A percentile compares a stretch with the other conserved stretches of the same genome.
These are phyloP conservation scores for Phaeosphaeriaceae sp. DNA, from an alignment of 2,329 filamentous ascomycete species.

Conservation along the genomic window DNA sequence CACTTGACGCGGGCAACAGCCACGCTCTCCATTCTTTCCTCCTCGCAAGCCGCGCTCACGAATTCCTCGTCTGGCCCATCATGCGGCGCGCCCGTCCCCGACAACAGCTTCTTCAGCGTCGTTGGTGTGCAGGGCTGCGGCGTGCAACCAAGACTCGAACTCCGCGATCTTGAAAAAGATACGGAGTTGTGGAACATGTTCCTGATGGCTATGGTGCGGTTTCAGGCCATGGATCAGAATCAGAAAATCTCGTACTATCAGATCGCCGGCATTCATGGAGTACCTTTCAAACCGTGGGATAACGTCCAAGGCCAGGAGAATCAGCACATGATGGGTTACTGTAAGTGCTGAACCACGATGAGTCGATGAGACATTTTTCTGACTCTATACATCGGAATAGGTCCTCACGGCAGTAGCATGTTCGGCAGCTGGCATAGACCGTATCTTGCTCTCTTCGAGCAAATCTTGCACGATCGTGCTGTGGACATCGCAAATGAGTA, in stretches of 20 bases:
- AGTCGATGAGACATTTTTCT: background rate
- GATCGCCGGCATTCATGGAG: constrained; percentile 42
- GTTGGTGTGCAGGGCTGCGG: constrained; percentile 42
- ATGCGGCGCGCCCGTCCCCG: constrained; percentile 25
- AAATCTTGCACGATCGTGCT: constrained; percentile 38
- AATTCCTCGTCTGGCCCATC: constrained; percentile 27
- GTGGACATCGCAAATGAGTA: constrained; percentile 39
- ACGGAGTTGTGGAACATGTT: constrained; percentile 41
- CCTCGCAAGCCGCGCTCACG: constrained; percentile 18
- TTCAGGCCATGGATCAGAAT: constrained; percentile 41
- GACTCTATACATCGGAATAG: background rate
- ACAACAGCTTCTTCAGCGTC: constrained; percentile 40
- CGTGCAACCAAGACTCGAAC: constrained; percentile 33
- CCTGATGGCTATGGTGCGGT: constrained; percentile 36
- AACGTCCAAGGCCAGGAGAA: constrained; percentile 27
- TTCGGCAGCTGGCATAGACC: constrained; percentile 43
- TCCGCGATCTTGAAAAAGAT: constrained; percentile 42
- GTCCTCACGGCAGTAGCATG: constrained; percentile 36
- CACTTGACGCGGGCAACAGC: constrained; percentile 21
- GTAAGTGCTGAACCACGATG: constrained; percentile 1
- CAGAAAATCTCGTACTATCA: constrained; percentile 42
- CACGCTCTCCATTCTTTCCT: constrained; percentile 25
- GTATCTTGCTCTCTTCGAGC: constrained; percentile 43
- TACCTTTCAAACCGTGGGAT: constrained; percentile 38
- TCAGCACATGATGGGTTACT: constrained; percentile 35